These are phyloP conservation scores for Paraconiothyrium sp. DNA, from an alignment of 2,329 filamentous ascomycete genomes.

Conservation along the genomic window DNA sequence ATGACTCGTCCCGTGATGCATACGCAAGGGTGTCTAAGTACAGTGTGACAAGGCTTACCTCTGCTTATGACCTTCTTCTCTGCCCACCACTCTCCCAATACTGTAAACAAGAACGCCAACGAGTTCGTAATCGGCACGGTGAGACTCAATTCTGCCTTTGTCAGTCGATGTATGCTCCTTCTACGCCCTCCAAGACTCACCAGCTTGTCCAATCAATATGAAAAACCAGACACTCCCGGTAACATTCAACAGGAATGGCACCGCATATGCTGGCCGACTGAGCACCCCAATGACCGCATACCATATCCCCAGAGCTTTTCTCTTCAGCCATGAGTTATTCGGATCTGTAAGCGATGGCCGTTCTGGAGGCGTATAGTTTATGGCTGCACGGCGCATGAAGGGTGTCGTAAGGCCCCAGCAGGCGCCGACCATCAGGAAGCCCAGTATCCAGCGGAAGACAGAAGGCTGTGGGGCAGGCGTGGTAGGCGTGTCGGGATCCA, in stretches of 20 bases:
- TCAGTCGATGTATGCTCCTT: constrained; percentile 17
- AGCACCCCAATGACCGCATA: constrained; percentile 83
- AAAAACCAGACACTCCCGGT: constrained; percentile 98
- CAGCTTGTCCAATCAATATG: constrained; percentile 88
- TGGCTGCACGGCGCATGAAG: constrained; percentile 88
- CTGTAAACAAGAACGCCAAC: constrained; percentile 93
- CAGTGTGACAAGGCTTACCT: constrained; percentile 62
- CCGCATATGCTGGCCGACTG: constrained; percentile 81
- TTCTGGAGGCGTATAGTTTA: constrained; percentile 70
- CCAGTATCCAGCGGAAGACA: constrained; percentile 82
- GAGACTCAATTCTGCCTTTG: constrained; percentile 77
- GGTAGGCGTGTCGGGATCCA: constrained; percentile 44
- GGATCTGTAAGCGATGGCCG: constrained; percentile 45
- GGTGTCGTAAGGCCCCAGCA: constrained; percentile 91
- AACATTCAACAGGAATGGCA: constrained; percentile 86
- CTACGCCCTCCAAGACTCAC: constrained; percentile 62
- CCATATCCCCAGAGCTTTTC: constrained; percentile 70
- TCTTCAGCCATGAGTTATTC: constrained; percentile 67
- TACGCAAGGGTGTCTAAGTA: background rate
- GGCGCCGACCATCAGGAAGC: constrained; percentile 88
- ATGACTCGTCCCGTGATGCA: no score
- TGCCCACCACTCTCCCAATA: constrained; percentile 93
- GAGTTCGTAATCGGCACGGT: constrained; percentile 97
- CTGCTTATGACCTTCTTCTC: constrained; percentile 89
- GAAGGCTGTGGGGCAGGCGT: constrained; percentile 45